These are phyloP conservation scores for Dalbergia cochinchinensis DNA, from an alignment of 306 rosid species.

Conservation along the genomic window DNA sequence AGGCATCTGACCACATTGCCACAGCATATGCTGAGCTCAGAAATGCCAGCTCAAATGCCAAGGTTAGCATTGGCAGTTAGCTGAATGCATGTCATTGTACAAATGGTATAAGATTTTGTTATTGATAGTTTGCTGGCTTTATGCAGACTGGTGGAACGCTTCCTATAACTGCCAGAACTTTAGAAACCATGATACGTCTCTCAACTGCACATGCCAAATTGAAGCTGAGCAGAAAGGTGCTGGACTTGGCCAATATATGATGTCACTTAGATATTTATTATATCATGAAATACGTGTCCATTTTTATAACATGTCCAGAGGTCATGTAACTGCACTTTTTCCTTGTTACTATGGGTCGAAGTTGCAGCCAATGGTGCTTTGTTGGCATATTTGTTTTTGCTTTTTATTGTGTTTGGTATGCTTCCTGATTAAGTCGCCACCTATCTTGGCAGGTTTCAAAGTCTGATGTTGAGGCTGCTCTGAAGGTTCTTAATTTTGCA, in stretches of 20 bases:
- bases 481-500: constrained; percentile 85
- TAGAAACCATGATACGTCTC: constrained; percentile 96
- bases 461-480: constrained; percentile 94
- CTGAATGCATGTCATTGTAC: constrained; percentile 23
- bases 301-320: neutral
- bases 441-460: constrained; percentile 71
- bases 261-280: constrained; percentile 3
- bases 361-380: neutral
- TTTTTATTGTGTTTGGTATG: constrained; percentile 12
- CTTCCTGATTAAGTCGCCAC: constrained; percentile 35
- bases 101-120: constrained; percentile 17
- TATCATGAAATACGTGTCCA: neutral
- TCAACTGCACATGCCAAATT: constrained; percentile 99
- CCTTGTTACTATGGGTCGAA: neutral
- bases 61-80: constrained; percentile 59
- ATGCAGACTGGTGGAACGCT: constrained; percentile 97
- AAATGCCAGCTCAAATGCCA: constrained; percentile 75
- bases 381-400: neutral
- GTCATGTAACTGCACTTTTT: constrained; percentile 1
- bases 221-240: constrained; percentile 87
- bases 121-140: constrained; percentile 47
- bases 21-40: constrained; percentile 96
- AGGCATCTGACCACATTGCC: constrained; percentile 97
- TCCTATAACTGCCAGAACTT: constrained; percentile 97
- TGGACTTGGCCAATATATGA: constrained; percentile 5